Base-by-base conservation (phyloP, 2,329 filamentous ascomycete genomes). In the Botryotinia globosa region DNA sequence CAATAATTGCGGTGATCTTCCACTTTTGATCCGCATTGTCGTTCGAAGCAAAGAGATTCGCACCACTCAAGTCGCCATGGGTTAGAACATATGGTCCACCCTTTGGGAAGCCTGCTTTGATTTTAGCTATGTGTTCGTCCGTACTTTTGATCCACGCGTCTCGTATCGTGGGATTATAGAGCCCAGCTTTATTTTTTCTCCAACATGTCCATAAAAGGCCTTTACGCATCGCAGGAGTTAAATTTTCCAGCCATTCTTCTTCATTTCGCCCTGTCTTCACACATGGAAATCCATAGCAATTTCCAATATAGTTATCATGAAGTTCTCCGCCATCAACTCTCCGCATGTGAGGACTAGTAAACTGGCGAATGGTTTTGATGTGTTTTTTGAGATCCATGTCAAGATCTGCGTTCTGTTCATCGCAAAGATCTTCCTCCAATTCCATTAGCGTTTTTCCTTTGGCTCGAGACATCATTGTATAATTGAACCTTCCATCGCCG, bases 191-290 rank as follows among this genome's bases (percentile, higher is more conserved):
- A 54, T 67, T 22, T 0, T 1, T 2, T 2, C 0, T 0, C 44
- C 64, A 67, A n/a, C 0, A 0, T 4, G 1, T 10, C 0, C 1
- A 9, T n/a, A 67, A 39, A 67, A 39, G 4, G 2, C 3, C 1
- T 67, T 56, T 67, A 18, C 65, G 65, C 2, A 67, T 2, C 16
- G 7, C 45, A 22, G 65, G 65, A 54, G 32, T 56, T 29, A 67
- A 54, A 25, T 56, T 54, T 56, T 67, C 65, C 22, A 67, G 37
- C 65, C 65, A 67, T 56, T 67, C 65, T 25, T 67, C 65, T 56
- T 56, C 65, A 54, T 42, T 67, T 34, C 65, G 65, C 29, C 32
- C 65, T 67, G 65, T 67, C 4, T 54, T 22, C 18, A 67, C 4
- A 56, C 65, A 67, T 10, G 32, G 22, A 20, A 3, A 4, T 32